These are phyloP conservation scores for Fusarium sp. DNA, from an alignment of 2,329 filamentous ascomycete genomes.

Conservation along the genomic window DNA sequence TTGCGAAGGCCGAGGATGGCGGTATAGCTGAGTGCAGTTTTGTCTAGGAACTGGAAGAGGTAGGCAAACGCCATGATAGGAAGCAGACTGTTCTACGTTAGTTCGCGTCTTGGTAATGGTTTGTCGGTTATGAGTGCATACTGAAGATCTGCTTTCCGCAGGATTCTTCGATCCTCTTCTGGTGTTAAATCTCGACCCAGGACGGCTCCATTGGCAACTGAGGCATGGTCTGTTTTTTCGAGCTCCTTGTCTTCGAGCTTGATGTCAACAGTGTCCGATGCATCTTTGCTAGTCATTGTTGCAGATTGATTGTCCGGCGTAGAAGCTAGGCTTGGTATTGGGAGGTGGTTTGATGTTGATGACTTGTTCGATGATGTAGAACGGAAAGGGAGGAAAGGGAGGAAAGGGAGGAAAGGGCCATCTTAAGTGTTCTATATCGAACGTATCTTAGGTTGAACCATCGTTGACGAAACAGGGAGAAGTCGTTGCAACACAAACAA, in stretches of 20 bases:
- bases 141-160: neutral
- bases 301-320: neutral
- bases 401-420: too few relatives aligned
- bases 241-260: neutral
- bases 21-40: neutral
- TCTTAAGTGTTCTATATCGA: neutral
- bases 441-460: fast-evolving
- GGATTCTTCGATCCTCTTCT: neutral
- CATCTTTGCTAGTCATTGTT: neutral
- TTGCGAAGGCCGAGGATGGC: neutral
- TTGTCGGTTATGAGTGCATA: neutral
- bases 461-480: neutral
- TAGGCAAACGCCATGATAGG: neutral
- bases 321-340: neutral
- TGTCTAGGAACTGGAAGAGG: neutral
- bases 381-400: too few relatives aligned
- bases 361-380: neutral
- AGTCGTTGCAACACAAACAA: neutral
- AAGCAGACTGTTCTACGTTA: neutral
- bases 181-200: neutral
- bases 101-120: neutral
- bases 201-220: neutral
- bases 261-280: neutral
- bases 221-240: neutral
- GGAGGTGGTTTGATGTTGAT: too few relatives aligned